These are phyloP conservation scores for Cordyceps javanica DNA, from an alignment of 2,329 filamentous ascomycete species.

Conservation along the genomic window DNA sequence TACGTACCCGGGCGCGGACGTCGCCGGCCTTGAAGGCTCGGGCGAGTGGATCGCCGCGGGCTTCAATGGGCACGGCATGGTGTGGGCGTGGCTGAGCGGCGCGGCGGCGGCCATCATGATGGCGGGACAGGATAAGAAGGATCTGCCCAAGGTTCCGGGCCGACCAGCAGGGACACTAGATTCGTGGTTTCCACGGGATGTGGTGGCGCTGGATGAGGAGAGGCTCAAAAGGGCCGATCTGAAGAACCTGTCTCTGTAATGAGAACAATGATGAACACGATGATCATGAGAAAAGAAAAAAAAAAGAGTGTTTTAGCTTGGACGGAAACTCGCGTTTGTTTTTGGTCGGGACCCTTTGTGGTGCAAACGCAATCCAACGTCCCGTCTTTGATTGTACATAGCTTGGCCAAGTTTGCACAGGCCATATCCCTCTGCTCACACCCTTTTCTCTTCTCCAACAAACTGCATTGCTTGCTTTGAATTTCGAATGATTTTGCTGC, in stretches of 20 bases:
- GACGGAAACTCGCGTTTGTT: neutral
- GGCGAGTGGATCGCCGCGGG: constrained; percentile 48
- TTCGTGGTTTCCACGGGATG: constrained; percentile 36
- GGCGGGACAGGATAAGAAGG: constrained; percentile 29
- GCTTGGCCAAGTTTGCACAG: neutral
- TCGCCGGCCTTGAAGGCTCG: constrained; percentile 7
- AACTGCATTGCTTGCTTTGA: neutral
- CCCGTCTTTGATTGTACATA: neutral
- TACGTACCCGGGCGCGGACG: neutral
- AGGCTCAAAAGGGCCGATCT: constrained; percentile 32
- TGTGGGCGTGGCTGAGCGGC: constrained; percentile 46
- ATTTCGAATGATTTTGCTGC: neutral
- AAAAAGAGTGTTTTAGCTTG: neutral
- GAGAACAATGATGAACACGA: neutral
- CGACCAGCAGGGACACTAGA: constrained; percentile 29
- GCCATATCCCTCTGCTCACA: neutral
- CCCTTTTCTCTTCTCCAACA: neutral
- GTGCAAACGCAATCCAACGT: neutral
- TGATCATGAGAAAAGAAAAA: neutral
- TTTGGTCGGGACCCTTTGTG: constrained; percentile 15
- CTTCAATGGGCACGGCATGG: constrained; percentile 48
- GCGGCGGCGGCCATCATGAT: constrained; percentile 42
- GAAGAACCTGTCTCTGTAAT: constrained; percentile 29
- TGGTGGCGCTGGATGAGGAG: constrained; percentile 24
- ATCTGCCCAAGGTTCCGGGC: constrained; percentile 25